Conservation (phyloP, 352 stramenopile species). For the Pythium myriotylum region DNA sequence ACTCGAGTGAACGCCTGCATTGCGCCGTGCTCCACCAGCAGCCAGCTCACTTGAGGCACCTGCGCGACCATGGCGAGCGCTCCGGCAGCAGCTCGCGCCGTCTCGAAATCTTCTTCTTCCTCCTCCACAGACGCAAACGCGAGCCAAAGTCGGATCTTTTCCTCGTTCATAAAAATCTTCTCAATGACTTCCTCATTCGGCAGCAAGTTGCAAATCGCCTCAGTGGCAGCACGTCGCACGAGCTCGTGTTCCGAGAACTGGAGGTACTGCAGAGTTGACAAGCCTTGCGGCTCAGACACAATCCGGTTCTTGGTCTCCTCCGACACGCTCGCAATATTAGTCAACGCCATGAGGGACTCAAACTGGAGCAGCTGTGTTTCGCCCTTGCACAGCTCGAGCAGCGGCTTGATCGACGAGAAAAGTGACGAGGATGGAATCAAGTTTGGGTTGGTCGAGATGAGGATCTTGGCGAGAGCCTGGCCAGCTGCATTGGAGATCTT, state of each 20-base stretch:
- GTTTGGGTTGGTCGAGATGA: conserved; percentile 97
- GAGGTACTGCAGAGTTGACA: conserved; percentile 82
- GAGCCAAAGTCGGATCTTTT: conserved; percentile 94
- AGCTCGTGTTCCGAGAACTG: conserved; percentile 98
- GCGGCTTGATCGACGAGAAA: conserved; percentile 76
- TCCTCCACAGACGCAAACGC: conserved; percentile 93
- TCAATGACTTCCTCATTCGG: conserved; percentile 93
- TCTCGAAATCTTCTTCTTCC: conserved; percentile 91
- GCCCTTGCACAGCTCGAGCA: conserved; percentile 94
- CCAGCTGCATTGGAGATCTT: conserved; percentile 89
- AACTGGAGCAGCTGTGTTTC: conserved; percentile 92
- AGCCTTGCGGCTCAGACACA: conserved; percentile 58
- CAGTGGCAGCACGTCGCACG: conserved; percentile 95
- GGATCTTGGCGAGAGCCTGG: conserved; percentile 94
- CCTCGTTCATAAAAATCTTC: conserved; percentile 90
- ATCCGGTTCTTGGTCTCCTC: conserved; percentile 94
- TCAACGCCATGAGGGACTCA: conserved; percentile 96
- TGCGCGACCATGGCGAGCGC: conserved; percentile 94
- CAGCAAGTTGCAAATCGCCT: conserved; percentile 97
- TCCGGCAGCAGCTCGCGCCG: conserved; percentile 89
- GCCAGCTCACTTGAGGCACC: conserved; percentile 69
- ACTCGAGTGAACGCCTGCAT: conserved; percentile 60
- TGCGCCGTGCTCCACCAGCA: conserved; percentile 69
- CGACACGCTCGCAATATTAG: conserved; percentile 95
- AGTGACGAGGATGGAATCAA: conserved; percentile 80